Base-by-base conservation (phyloP, 2,329 filamentous ascomycete species). In the Epichloe festucae region DNA sequence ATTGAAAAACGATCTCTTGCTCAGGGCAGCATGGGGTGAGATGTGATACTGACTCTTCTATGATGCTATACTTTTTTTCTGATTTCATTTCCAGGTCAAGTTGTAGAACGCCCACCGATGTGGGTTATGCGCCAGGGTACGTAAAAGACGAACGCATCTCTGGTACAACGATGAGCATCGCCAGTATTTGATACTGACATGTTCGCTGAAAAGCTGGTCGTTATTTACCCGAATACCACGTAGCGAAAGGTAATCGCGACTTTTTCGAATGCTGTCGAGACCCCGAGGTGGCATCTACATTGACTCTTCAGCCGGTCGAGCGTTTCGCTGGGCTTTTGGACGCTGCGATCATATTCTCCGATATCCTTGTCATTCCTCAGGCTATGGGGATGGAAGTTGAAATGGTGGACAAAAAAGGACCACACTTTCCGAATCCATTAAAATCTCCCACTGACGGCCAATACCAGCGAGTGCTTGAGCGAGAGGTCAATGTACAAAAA, bases 71-170 rank as follows among this genome's bases (percentile, higher is more conserved):
- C n/a, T 36, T 8, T 14, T 14, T 42, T 7, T 45, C 31, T 45
- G 43, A 17, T n/a, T 17, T 10, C n/a, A 15, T 40, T 40, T 35
- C n/a, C 55, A 94, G 90, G 91, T 67, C 79, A 96, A 71, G 83
- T 83, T 67, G 87, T 97, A 58, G 89, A 96, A 70, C 83, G 93
- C 57, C 87, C 93, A 55, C 93, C 93, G 53, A 88, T 94, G 75
- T 98, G 93, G 93, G 89, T 98, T 67, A 98, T 98, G 93, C 87
- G 93, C 70, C 93, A 98, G 82, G 89, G 89, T 91, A 75, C 68
- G 68, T 55, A 19, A 5, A 15, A 50, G 11, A 21, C 4, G 15
- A 41, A 39, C 12, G 34, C 36, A 17, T 27, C 34, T 38, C 35
- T 45, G 50, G 50, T 36, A 39, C 40, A 27, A 15, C 2, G 21